Percentiles rank a stretch among this genome's conserved stretches.
phyloP scores from a whole-genome alignment of 2,329 filamentous ascomycete genomes.

The Beauveria australis region DNA sequence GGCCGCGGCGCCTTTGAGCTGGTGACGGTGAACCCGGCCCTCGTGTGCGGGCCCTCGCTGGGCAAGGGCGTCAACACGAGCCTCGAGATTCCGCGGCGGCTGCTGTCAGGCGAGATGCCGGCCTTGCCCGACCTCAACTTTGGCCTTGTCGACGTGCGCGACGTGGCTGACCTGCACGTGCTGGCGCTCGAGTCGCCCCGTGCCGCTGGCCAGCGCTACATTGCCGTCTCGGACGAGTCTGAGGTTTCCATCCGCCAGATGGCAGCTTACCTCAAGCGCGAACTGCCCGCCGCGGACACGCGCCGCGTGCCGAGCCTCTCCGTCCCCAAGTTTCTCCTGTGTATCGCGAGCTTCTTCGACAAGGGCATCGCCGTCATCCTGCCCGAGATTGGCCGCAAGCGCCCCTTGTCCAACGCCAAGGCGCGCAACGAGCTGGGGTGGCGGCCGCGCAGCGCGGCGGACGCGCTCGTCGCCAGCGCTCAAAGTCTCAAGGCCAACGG shows the following conservation, averaged over 20 bases:
- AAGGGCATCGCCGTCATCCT: not conserved
- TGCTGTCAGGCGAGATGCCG: slow-evolving; percentile 18
- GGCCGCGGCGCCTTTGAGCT: not conserved
- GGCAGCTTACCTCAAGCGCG: not conserved
- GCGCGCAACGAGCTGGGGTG: slow-evolving; percentile 3
- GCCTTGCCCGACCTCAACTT: slow-evolving; percentile 21
- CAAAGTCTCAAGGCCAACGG: slow-evolving; percentile 6
- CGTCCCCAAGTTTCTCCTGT: not conserved
- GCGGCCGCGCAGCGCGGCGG: slow-evolving; percentile 2
- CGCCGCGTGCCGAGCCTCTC: not conserved
- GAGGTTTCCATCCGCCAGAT: not conserved
- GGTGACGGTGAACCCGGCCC: slow-evolving; percentile 11
- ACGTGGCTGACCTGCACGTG: slow-evolving; percentile 15
- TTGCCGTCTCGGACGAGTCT: slow-evolving; percentile 8
- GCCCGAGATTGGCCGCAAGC: slow-evolving; percentile 1
- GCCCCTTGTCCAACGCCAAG: slow-evolving; percentile 2
- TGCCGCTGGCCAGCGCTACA: slow-evolving; percentile 8
- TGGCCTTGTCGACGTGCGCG: slow-evolving; percentile 17
- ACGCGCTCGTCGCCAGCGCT: slow-evolving; percentile 6
- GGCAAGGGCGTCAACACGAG: slow-evolving; percentile 10
- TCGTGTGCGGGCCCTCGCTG: slow-evolving; percentile 14
- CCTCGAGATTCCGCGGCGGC: slow-evolving; percentile 18
- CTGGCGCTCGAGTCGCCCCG: slow-evolving; percentile 5
- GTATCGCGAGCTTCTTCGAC: not conserved
- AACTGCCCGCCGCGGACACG: not conserved